Percentiles rank a stretch among this genome's conserved stretches.
These are phyloP conservation scores for Hemileccinum impolitum DNA, from an alignment of 768 basidiomycete species.

Conservation along the genomic window DNA sequence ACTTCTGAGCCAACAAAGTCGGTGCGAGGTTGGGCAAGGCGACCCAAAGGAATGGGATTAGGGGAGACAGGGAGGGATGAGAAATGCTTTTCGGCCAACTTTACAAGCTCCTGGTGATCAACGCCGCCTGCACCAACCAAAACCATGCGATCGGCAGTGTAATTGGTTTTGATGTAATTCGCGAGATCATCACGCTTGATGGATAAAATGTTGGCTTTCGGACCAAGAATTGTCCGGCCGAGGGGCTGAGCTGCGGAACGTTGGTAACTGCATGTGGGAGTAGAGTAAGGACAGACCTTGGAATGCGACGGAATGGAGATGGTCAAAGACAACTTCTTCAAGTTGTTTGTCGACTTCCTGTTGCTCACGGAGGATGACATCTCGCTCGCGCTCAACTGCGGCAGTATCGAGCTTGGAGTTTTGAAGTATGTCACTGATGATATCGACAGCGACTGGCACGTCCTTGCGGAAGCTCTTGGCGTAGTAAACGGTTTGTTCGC, in stretches of 20 bases:
- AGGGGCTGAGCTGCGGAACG: constrained; percentile 75
- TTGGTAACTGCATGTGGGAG: constrained; percentile 8
- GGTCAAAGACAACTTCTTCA: constrained; percentile 98
- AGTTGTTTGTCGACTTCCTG: constrained; percentile 99
- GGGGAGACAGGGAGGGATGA: constrained; percentile 82
- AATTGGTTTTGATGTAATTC: constrained; percentile 95
- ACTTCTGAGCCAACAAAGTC: constrained; percentile 93
- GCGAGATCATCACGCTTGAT: constrained; percentile 88
- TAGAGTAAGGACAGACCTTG: constrained; percentile 53
- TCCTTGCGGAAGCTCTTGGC: constrained; percentile 98
- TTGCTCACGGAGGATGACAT: constrained; percentile 95
- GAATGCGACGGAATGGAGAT: constrained; percentile 95
- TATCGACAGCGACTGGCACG: constrained; percentile 85
- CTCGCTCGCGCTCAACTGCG: constrained; percentile 93
- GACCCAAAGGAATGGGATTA: constrained; percentile 86
- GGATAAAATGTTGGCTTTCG: constrained; percentile 92
- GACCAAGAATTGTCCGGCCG: constrained; percentile 96
- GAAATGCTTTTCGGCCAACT: constrained; percentile 94
- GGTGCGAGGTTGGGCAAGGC: constrained; percentile 71
- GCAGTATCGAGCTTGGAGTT: constrained; percentile 87
- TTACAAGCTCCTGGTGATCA: constrained; percentile 87
- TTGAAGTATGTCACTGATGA: constrained; percentile 97
- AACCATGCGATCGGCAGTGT: constrained; percentile 98
- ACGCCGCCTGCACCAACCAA: constrained; percentile 96
- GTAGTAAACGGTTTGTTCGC: constrained; percentile 99